A percentile compares a stretch with the other conserved stretches of the same genome.
Evolutionary conservation across 495 filamentous ascomycete species (phyloP).

Genomic region (Apodospora peruviana): DNA sequence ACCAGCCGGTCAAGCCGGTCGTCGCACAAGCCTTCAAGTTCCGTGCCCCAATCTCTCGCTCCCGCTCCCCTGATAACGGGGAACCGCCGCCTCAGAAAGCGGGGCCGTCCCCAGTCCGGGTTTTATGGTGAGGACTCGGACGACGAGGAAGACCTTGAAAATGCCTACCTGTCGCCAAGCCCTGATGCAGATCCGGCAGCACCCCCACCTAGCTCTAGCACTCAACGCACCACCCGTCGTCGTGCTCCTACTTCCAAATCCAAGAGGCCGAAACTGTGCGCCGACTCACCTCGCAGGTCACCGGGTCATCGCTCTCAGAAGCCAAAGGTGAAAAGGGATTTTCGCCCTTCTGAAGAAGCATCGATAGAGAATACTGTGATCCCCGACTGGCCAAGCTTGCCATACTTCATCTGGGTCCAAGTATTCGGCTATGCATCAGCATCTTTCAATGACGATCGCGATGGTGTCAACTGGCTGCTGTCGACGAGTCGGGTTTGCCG

Average conservation of each 20-base stretch:
- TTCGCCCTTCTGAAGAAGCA: background rate
- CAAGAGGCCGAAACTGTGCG: background rate
- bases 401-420: constrained; percentile 64
- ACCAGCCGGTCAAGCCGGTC: too few relatives aligned
- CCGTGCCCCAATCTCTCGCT: too few relatives aligned
- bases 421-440: constrained; percentile 63
- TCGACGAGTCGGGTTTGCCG: constrained; percentile 56
- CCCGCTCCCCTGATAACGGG: background rate
- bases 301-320: background rate
- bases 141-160: constrained; percentile 3
- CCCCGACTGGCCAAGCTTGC: constrained; percentile 64
- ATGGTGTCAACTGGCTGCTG: constrained; percentile 56
- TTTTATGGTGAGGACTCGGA: constrained; percentile 20
- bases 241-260: background rate
- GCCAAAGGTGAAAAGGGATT: background rate
- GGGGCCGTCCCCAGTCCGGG: constrained; percentile 15
- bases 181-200: background rate
- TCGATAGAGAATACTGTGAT: constrained; percentile 25
- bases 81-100: constrained; percentile 11
- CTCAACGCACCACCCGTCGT: background rate
- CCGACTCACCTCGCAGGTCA: too few relatives aligned
- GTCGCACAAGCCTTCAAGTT: constrained; percentile 11
- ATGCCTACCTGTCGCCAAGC: constrained; percentile 2
- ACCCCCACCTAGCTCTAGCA: background rate
- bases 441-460: constrained; percentile 52